These are phyloP conservation scores for Rhodotorula graminis DNA, from an alignment of 768 basidiomycete genomes.

Conservation along the genomic window DNA sequence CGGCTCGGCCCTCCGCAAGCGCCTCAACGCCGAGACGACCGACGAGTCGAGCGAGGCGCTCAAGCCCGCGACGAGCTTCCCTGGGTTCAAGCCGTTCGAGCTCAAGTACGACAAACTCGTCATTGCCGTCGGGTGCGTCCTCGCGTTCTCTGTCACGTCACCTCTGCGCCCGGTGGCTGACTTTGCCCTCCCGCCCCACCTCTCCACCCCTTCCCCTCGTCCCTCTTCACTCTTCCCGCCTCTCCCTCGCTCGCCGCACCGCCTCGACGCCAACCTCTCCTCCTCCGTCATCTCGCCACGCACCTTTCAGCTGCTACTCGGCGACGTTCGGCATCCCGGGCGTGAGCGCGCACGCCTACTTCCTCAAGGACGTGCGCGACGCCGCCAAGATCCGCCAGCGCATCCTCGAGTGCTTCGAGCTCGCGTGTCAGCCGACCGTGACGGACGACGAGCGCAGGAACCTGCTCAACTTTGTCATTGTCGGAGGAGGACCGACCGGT, in stretches of 20 bases:
- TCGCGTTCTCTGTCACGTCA: too few relatives aligned
- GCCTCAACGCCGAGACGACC: neutral
- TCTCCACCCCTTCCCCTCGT: too few relatives aligned
- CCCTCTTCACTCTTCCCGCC: neutral
- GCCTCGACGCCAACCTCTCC: too few relatives aligned
- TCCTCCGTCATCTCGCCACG: neutral
- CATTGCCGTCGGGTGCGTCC: conserved; percentile 62
- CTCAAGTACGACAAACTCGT: conserved; percentile 74
- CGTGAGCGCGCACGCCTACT: conserved; percentile 51
- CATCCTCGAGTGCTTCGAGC: conserved; percentile 63
- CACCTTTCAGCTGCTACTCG: conserved; percentile 56
- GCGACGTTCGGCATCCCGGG: conserved; percentile 55
- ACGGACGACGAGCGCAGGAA: conserved; percentile 69
- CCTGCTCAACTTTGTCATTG: conserved; percentile 78
- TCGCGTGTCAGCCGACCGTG: conserved; percentile 73
- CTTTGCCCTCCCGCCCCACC: too few relatives aligned
- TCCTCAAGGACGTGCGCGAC: conserved; percentile 46
- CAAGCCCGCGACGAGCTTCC: conserved; percentile 1
- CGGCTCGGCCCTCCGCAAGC: neutral
- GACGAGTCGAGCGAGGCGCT: neutral
- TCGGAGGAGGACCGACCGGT: conserved; percentile 58
- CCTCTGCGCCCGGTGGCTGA: too few relatives aligned
- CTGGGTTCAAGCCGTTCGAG: conserved; percentile 51
- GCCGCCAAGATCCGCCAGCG: conserved; percentile 32
- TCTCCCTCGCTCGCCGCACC: too few relatives aligned